These are phyloP conservation scores for Umbellularia californica DNA, from an alignment of 164 flowering plant genomes.

Conservation along the genomic window DNA sequence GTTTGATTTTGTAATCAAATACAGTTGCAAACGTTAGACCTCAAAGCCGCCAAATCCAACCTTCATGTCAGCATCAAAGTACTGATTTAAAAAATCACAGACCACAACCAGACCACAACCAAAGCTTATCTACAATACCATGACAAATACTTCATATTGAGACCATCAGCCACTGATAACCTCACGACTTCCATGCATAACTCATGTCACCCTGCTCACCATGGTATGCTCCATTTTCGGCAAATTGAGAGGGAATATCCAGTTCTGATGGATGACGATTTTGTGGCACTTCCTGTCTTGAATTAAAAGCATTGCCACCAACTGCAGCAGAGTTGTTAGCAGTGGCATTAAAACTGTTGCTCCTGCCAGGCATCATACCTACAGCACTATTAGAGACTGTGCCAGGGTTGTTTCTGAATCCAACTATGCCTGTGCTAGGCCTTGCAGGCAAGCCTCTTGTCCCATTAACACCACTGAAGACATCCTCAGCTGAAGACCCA, in stretches of 20 bases:
- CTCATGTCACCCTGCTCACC: constrained; percentile 54
- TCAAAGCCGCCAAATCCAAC: constrained; percentile 7
- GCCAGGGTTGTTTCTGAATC: constrained; percentile 3
- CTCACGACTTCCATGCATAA: constrained; percentile 64
- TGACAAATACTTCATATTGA: no score
- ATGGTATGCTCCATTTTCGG: constrained; percentile 57
- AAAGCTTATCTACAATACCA: constrained; percentile 6
- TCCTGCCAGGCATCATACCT: constrained; percentile 8
- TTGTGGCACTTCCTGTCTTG: constrained; percentile 40
- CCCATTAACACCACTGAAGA: background rate
- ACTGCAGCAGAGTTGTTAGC: constrained; percentile 20
- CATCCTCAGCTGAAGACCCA: constrained; percentile 6
- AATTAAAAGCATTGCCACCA: constrained; percentile 20
- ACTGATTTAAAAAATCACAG: background rate
- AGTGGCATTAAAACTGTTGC: constrained; percentile 13
- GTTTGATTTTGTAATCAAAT: background rate
- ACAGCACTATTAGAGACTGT: constrained; percentile 4
- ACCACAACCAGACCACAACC: background rate
- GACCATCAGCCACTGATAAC: constrained; percentile 6
- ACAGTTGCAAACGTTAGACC: constrained; percentile 8
- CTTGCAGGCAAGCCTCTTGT: background rate
- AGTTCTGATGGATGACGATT: constrained; percentile 55
- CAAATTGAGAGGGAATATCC: constrained; percentile 58
- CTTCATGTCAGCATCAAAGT: background rate
- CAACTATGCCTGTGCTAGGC: constrained; percentile 4